Percentiles rank a stretch among this genome's conserved stretches.
phyloP scores from a whole-genome alignment of 495 filamentous ascomycete genomes.

The Penicillium flavigenum region DNA sequence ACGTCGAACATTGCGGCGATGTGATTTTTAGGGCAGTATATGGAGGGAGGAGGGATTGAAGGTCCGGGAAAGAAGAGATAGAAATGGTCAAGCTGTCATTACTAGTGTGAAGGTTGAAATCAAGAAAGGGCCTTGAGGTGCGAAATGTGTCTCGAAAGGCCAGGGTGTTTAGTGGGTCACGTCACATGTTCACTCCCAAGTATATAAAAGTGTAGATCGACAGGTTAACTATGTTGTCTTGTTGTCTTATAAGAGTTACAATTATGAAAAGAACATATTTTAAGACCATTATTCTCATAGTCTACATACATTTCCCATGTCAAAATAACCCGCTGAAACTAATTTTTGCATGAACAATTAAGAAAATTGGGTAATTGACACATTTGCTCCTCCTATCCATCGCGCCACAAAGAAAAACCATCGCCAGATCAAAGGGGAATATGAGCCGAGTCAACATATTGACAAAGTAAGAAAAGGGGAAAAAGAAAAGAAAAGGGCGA shows the following conservation, averaged over 20 bases:
- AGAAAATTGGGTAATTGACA: slow-evolving; percentile 4
- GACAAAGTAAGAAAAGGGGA: slow-evolving; percentile 13
- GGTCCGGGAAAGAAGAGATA: background rate
- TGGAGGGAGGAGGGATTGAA: slow-evolving; percentile 5
- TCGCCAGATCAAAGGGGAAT: slow-evolving; percentile 18
- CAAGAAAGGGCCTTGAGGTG: background rate
- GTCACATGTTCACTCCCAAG: slow-evolving; percentile 27
- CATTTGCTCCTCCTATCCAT: slow-evolving; percentile 11
- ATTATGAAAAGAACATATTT: background rate
- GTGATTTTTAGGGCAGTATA: slow-evolving; percentile 14
- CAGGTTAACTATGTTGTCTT: no score
- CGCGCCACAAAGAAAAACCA: slow-evolving; percentile 8
- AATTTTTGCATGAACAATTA: background rate
- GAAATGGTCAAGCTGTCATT: slow-evolving; percentile 2
- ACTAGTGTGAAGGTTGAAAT: background rate
- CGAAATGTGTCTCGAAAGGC: slow-evolving; percentile 21
- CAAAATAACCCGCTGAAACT: slow-evolving; percentile 1
- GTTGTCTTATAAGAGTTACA: background rate
- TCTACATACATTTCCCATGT: slow-evolving; percentile 12
- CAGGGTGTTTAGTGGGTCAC: slow-evolving; percentile 36
- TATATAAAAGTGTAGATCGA: background rate
- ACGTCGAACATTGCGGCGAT: slow-evolving; percentile 48
- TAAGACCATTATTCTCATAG: slow-evolving; percentile 4
- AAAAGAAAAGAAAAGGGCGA: slow-evolving; percentile 13
- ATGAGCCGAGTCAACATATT: slow-evolving; percentile 14